Base-by-base conservation (phyloP, 1,139 yeast species). In the Sugiyamaella pinicola region DNA sequence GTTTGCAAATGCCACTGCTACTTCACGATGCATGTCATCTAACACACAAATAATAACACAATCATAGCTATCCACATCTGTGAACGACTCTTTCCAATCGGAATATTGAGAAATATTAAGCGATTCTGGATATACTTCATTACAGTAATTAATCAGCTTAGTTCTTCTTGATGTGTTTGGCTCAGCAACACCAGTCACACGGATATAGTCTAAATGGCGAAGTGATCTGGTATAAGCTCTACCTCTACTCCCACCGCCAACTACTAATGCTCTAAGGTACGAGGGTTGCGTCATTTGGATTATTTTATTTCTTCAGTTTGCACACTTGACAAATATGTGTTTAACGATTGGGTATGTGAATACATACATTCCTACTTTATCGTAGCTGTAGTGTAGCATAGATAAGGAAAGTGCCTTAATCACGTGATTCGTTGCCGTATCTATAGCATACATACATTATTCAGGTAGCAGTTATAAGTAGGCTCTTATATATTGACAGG, bases 241-340 rank as follows among this genome's bases (percentile, higher is more conserved):
- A 17, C 64, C 66, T 22, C 66, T 49, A 51, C 57, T 55, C 8
- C 66, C 66, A n/a, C 60, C 65, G 2, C 66, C 66, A 8, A 63
- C 55, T 7, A 59, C 54, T 31, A 62, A 49, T 3, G 61, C 50
- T 40, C 49, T 51, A 10, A 61, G 40, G 12, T 47, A 22, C 1
- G 51, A 21, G 22, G 47, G 51, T 9, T 47, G 45, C 12, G 59
- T 56, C 61, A 57, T 57, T 13, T 22, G 21, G n/a, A 33, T 7
- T 5, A 18, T 31, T 8, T 12, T 4, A 17, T 31, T 10, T 17
- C n/a, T n/a, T n/a, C n/a, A n/a, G n/a, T n/a, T 5, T 34, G 8
- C 39, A 18, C 24, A 35, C 3, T 35, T 35, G 39, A 18, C 39
- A 35, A 35, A 35, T 35, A 9, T 12, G 21, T n/a, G n/a, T 17